A percentile compares a stretch with the other conserved stretches of the same genome.
These are phyloP conservation scores for Entoloma clypeatum DNA, from an alignment of 1,284 basidiomycete species.

Conservation along the genomic window DNA sequence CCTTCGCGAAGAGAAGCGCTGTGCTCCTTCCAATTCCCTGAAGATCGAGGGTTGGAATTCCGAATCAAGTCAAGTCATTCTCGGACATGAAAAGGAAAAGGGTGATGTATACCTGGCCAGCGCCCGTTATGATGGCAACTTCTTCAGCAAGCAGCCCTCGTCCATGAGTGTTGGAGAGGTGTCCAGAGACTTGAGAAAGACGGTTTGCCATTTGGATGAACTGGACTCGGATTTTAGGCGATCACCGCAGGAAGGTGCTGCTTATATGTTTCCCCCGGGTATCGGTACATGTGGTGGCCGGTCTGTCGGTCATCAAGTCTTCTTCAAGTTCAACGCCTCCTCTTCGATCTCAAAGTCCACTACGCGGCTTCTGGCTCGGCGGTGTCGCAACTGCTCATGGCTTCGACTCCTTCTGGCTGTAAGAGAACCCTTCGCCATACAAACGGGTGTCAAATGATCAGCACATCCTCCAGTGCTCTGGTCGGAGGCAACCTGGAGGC, in stretches of 20 bases:
- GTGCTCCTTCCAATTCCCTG: constrained; percentile 75
- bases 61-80: background rate
- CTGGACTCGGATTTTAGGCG: background rate
- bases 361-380: too few relatives aligned
- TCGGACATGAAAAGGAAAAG: too few relatives aligned
- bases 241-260: background rate
- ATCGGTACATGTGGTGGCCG: background rate
- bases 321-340: too few relatives aligned
- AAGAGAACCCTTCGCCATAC: too few relatives aligned
- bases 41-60: background rate
- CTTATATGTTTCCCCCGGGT: too few relatives aligned
- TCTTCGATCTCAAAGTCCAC: too few relatives aligned
- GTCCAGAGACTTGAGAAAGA: constrained; percentile 67
- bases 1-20: constrained; percentile 77
- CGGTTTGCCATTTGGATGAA: constrained; percentile 53
- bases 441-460: too few relatives aligned
- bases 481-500: too few relatives aligned
- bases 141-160: constrained; percentile 72
- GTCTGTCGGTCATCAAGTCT: background rate
- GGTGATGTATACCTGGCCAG: constrained; percentile 69
- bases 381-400: too few relatives aligned
- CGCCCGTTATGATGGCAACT: constrained; percentile 81
- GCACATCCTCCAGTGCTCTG: too few relatives aligned
- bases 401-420: too few relatives aligned
- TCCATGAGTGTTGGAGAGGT: constrained; percentile 55